Evolutionary conservation across 805 yeast genomes (phyloP), one percentile per base, ranked within the genome.

Genomic region (Yamadazyma phyllophila): DNA sequence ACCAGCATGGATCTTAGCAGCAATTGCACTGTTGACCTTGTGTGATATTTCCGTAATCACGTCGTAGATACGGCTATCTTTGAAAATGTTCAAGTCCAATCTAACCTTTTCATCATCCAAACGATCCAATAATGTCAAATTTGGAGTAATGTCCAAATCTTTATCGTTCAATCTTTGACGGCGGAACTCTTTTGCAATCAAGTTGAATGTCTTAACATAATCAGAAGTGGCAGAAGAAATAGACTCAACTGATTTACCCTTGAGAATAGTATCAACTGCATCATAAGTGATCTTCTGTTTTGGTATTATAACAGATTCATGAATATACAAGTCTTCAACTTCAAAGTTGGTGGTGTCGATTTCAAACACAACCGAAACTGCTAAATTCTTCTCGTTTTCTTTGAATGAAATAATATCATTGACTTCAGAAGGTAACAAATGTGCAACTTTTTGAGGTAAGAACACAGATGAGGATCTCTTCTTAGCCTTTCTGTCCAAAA

Each of bases 401-500:
- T 74, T 74, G 59, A 91, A 82, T 2, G 89, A 82, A 32, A 81
- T 66, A 17, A 76, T 56, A 6, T 81, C 77, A 55, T 80, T 81
- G 17, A 92, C 73, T 38, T 77, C 76, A 36, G 70, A 69, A 7
- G 97, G 96, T 53, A 84, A 77, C 54, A 90, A 73, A 48, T 83
- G 79, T 36, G 82, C 78, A 26, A 77, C 73, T 49, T 77, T 78
- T 61, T 91, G 96, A 11, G 95, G 94, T 63, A 91, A 76, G 58
- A 83, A 86, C 3, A 92, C 97, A 7, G 96, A 82, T 3, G 92
- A 81, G 1, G 95, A 89, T 61, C 98, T 79, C 69, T 88, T 90
- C 65, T 88, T 87, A 1, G 96, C 86, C 61, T 92, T 90, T 50
- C 91, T 82, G 59, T 94, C 99, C 49, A 92, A 69, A 8, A 81